These are phyloP conservation scores for Neobulgaria alba DNA, from an alignment of 2,329 filamentous ascomycete species.

Conservation along the genomic window DNA sequence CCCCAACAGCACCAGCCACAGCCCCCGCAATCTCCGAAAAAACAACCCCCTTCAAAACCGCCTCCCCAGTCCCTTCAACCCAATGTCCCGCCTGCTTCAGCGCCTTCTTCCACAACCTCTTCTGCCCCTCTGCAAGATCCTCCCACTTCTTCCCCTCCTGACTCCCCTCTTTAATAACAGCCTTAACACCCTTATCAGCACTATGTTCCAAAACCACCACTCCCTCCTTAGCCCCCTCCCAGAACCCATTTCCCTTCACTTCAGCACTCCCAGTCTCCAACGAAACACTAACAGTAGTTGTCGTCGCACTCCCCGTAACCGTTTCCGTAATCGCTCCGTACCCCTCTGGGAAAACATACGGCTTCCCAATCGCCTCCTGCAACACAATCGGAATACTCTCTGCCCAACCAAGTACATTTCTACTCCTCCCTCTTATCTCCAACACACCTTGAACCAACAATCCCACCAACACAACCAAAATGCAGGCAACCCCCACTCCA, in stretches of 20 bases:
- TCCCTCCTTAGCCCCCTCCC: conserved; percentile 2
- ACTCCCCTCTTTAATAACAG: conserved; percentile 16
- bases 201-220: conserved; percentile 3
- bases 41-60: conserved; percentile 27
- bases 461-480: conserved; percentile 19
- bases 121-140: conserved; percentile 22
- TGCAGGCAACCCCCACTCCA: conserved; percentile 14
- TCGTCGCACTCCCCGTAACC: neutral
- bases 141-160: conserved; percentile 25
- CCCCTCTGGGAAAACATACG: conserved; percentile 15
- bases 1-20: conserved; percentile 22
- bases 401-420: conserved; percentile 18
- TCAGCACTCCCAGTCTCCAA: neutral
- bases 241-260: conserved; percentile 5
- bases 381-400: conserved; percentile 18
- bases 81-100: conserved; percentile 27
- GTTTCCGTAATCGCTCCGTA: neutral
- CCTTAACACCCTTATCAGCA: conserved; percentile 13
- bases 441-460: conserved; percentile 25
- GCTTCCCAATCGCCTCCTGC: conserved; percentile 22
- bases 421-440: conserved; percentile 23
- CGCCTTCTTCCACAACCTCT: conserved; percentile 23
- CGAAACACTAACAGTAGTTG: neutral
- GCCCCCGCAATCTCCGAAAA: conserved; percentile 27
- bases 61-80: conserved; percentile 25